These are phyloP conservation scores for Myxozyma sirexii DNA, from an alignment of 805 yeast species.

Conservation along the genomic window DNA sequence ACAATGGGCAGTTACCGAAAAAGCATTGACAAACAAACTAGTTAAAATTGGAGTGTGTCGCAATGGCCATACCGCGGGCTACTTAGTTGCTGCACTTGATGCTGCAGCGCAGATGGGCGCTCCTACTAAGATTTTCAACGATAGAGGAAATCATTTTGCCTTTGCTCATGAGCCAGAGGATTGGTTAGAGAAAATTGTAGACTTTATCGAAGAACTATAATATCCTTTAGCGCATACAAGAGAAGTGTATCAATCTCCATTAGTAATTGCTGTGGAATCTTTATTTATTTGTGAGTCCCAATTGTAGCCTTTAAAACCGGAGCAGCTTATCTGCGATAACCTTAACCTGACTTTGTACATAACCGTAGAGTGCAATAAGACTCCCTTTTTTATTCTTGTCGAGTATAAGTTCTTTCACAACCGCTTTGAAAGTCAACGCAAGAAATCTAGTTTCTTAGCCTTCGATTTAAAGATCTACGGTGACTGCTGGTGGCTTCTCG, in stretches of 20 bases:
- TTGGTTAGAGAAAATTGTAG: conserved; percentile 2
- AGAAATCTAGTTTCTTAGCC: too few relatives aligned
- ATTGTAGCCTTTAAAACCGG: neutral
- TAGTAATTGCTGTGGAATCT: too few relatives aligned
- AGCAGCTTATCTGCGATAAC: neutral
- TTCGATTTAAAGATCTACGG: too few relatives aligned
- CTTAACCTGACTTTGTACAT: neutral
- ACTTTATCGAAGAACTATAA: neutral
- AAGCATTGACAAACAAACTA: neutral
- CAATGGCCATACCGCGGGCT: conserved; percentile 9
- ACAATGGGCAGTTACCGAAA: neutral
- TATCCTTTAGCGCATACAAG: too few relatives aligned
- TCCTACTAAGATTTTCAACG: neutral
- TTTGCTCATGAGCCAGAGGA: conserved; percentile 68
- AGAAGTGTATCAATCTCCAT: too few relatives aligned
- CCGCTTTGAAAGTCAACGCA: too few relatives aligned
- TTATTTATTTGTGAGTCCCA: neutral
- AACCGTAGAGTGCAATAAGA: too few relatives aligned
- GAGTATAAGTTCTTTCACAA: too few relatives aligned
- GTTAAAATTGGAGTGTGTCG: conserved; percentile 13
- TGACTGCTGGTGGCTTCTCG: neutral
- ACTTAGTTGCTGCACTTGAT: conserved; percentile 8
- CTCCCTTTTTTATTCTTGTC: too few relatives aligned
- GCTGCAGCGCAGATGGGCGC: conserved; percentile 1
- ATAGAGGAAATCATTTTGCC: conserved; percentile 38